phyloP scores from a whole-genome alignment of 768 basidiomycete species.

The Russula ochroleuca region DNA sequence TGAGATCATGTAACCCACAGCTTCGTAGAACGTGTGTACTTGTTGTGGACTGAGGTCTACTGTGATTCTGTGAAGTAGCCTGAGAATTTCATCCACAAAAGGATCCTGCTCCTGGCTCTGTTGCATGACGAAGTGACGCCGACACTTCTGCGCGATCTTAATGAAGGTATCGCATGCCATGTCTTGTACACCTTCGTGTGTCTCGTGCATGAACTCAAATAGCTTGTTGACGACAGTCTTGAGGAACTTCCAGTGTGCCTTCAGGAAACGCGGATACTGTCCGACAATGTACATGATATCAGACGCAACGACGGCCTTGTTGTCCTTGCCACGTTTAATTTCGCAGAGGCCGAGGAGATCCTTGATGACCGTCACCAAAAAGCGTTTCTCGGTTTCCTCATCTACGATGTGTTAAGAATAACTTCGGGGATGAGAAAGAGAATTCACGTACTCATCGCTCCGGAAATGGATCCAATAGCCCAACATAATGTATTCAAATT shows the following conservation, averaged over 20 bases:
- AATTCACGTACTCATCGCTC: slow-evolving; percentile 86
- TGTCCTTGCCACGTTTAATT: slow-evolving; percentile 98
- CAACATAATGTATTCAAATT: slow-evolving; percentile 98
- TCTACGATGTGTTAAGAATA: slow-evolving; percentile 44
- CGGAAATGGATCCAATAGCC: slow-evolving; percentile 99
- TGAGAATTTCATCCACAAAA: slow-evolving; percentile 95
- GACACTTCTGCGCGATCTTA: slow-evolving; percentile 98
- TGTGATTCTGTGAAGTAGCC: slow-evolving; percentile 87
- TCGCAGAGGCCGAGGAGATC: slow-evolving; percentile 96
- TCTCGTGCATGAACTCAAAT: slow-evolving; percentile 99
- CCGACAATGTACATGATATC: slow-evolving; percentile 99
- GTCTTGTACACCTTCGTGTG: slow-evolving; percentile 99
- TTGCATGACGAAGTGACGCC: slow-evolving; percentile 97
- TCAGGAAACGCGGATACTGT: slow-evolving; percentile 98
- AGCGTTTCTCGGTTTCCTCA: slow-evolving; percentile 98
- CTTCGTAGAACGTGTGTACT: slow-evolving; percentile 98
- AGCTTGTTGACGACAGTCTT: slow-evolving; percentile 99
- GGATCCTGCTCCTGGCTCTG: slow-evolving; percentile 96
- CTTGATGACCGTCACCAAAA: slow-evolving; percentile 98
- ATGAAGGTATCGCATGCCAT: slow-evolving; percentile 99
- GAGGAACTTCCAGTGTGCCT: slow-evolving; percentile 99
- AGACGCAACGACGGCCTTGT: slow-evolving; percentile 97
- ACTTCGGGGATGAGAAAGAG: background rate
- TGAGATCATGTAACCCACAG: slow-evolving; percentile 98
- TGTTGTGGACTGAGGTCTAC: slow-evolving; percentile 92